Evolutionary conservation across 495 filamentous ascomycete species (phyloP).

Genomic region (Cetradonia linearis): DNA sequence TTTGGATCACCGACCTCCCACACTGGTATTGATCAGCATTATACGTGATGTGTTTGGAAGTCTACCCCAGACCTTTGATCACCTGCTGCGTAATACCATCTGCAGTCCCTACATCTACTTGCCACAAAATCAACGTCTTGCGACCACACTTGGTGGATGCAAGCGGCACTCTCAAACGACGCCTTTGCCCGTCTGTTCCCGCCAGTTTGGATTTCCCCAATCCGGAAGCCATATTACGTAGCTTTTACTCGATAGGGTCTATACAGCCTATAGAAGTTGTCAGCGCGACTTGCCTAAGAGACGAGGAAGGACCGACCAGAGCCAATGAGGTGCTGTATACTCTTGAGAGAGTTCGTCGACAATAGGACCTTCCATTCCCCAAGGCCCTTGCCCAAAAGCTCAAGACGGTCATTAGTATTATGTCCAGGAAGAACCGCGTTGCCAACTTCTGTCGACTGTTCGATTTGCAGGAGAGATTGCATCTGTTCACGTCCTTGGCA

Average conservation of each 20-base stretch:
- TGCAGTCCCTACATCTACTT: conserved; percentile 28
- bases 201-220: conserved; percentile 19
- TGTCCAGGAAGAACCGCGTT: not conserved
- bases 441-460: not conserved
- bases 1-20: conserved; percentile 6
- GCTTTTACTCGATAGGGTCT: conserved; percentile 19
- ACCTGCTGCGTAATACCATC: conserved; percentile 26
- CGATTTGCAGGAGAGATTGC: no score
- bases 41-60: not conserved
- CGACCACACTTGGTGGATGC: conserved; percentile 9
- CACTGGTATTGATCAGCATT: conserved; percentile 19
- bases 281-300: no score
- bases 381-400: conserved; percentile 27
- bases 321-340: conserved; percentile 13
- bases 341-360: conserved; percentile 29
- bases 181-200: conserved; percentile 15
- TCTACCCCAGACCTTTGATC: not conserved
- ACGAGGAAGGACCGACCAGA: not conserved
- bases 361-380: conserved; percentile 36
- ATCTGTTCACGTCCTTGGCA: conserved; percentile 12
- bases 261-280: conserved; percentile 16
- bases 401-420: not conserved
- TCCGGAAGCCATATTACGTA: conserved; percentile 30
- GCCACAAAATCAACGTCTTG: conserved; percentile 30
- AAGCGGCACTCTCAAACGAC: conserved; percentile 21